Evolutionary conservation across 2,329 filamentous ascomycete species (phyloP).

Genomic region (Scleromitrula shiraiana): DNA sequence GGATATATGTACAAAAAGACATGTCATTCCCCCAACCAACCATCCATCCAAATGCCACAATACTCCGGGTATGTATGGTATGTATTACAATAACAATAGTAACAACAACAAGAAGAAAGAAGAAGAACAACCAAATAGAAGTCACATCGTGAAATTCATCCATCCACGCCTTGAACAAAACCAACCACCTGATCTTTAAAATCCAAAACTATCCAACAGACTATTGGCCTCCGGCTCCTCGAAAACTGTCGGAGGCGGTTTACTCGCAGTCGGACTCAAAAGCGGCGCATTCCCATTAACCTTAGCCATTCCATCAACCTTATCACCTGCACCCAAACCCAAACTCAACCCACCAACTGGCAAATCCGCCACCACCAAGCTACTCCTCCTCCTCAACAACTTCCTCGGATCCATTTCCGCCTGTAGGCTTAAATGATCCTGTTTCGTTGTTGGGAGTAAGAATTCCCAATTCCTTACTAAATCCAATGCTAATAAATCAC

Average conservation of each 20-base stretch:
- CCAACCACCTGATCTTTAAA: constrained; percentile 42
- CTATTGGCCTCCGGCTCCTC: constrained; percentile 88
- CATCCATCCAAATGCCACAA: too few species aligned
- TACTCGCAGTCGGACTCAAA: constrained; percentile 18
- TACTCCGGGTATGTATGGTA: too few species aligned
- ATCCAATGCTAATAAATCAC: constrained; percentile 80
- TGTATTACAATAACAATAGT: too few species aligned
- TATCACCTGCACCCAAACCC: constrained; percentile 28
- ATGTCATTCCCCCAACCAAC: too few species aligned
- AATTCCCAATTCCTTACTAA: constrained; percentile 78
- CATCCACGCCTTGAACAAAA: background rate
- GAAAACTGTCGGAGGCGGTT: constrained; percentile 68
- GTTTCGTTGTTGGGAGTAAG: constrained; percentile 42
- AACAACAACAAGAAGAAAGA: too few species aligned
- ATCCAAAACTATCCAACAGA: constrained; percentile 87
- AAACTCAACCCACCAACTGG: constrained; percentile 40
- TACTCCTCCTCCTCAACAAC: constrained; percentile 63
- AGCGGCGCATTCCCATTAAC: background rate
- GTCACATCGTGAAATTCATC: background rate
- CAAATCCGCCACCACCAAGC: constrained; percentile 71
- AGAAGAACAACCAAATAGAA: background rate
- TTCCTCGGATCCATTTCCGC: constrained; percentile 37
- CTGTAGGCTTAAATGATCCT: constrained; percentile 32
- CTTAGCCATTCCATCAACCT: constrained; percentile 23
- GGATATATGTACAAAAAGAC: background rate